phyloP scores from a whole-genome alignment of 208 protist species.

The Leishmania tropica region DNA sequence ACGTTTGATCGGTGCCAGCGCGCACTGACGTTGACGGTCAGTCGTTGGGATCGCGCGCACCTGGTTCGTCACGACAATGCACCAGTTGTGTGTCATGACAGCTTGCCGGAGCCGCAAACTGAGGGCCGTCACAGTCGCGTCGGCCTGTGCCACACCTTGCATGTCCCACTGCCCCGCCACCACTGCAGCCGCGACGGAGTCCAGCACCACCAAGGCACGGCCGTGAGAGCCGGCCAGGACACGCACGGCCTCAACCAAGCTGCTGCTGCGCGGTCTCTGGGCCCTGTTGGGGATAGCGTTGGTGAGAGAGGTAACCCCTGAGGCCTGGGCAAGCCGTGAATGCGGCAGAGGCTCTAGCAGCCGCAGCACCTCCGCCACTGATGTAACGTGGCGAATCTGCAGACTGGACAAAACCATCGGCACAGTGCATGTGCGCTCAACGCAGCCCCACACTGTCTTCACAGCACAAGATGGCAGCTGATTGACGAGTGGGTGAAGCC shows the following conservation, averaged over 20 bases:
- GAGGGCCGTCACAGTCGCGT: constrained; percentile 23
- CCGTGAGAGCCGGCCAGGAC: constrained; percentile 21
- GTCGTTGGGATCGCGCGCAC: constrained; percentile 37
- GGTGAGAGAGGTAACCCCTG: not conserved
- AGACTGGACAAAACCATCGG: constrained; percentile 44
- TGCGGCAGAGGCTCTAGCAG: constrained; percentile 27
- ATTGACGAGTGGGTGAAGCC: constrained; percentile 27
- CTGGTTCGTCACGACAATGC: constrained; percentile 68
- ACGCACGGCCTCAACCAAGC: constrained; percentile 30
- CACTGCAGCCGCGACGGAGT: constrained; percentile 68
- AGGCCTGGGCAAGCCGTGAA: not conserved
- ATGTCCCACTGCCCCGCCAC: constrained; percentile 13
- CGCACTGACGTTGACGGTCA: not conserved
- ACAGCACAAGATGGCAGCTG: constrained; percentile 24
- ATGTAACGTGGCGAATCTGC: constrained; percentile 45
- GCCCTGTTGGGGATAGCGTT: not conserved
- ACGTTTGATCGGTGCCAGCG: constrained; percentile 10
- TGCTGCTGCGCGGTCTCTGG: not conserved
- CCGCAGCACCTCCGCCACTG: constrained; percentile 37
- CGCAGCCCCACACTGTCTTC: constrained; percentile 8
- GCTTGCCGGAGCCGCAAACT: constrained; percentile 44
- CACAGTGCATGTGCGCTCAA: constrained; percentile 32
- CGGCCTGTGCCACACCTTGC: constrained; percentile 1
- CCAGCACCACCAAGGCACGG: constrained; percentile 57
- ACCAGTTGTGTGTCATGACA: constrained; percentile 39